Percentiles rank a stretch among this genome's conserved stretches.
Evolutionary conservation across 1,139 yeast genomes (phyloP).

Genomic region (Saccharomycopsis hybrid): DNA sequence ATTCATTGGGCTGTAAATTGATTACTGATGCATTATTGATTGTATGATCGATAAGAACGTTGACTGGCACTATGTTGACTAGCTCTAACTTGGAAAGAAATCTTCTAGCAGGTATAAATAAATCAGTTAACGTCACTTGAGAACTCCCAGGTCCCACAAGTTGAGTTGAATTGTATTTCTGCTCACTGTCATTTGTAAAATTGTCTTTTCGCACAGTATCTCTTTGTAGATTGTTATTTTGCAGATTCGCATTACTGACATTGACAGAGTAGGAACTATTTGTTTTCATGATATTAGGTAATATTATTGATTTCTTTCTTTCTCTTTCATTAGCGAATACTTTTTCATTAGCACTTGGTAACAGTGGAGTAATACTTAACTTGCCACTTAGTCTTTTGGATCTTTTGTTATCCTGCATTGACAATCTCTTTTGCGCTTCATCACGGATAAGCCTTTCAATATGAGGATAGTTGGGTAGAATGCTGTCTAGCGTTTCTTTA

Average conservation of each 20-base stretch:
- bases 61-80: constrained; percentile 5
- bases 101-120: constrained; percentile 2
- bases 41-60: constrained; percentile 8
- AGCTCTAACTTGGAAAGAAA: constrained; percentile 5
- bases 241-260: too few relatives aligned
- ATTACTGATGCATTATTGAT: constrained; percentile 1
- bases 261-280: constrained; percentile 1
- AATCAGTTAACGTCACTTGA: too few relatives aligned
- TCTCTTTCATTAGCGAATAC: constrained; percentile 5
- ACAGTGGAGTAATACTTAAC: too few relatives aligned
- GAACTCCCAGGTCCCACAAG: too few relatives aligned
- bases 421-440: constrained; percentile 71
- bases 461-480: constrained; percentile 53
- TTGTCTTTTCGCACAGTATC: too few relatives aligned
- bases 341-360: too few relatives aligned
- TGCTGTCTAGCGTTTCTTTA: constrained; percentile 52
- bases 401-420: constrained; percentile 53
- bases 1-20: constrained; percentile 42
- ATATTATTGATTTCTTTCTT: constrained; percentile 14
- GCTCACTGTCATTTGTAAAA: too few relatives aligned
- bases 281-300: constrained; percentile 10
- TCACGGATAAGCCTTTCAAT: constrained; percentile 66
- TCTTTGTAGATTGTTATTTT: too few relatives aligned
- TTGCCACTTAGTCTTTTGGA: constrained; percentile 23
- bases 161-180: not conserved